Percentiles rank a stretch among this genome's conserved stretches.
Conservation (phyloP, 73 alveolate genomes). For the Paramecium pentaurelia region DNA sequence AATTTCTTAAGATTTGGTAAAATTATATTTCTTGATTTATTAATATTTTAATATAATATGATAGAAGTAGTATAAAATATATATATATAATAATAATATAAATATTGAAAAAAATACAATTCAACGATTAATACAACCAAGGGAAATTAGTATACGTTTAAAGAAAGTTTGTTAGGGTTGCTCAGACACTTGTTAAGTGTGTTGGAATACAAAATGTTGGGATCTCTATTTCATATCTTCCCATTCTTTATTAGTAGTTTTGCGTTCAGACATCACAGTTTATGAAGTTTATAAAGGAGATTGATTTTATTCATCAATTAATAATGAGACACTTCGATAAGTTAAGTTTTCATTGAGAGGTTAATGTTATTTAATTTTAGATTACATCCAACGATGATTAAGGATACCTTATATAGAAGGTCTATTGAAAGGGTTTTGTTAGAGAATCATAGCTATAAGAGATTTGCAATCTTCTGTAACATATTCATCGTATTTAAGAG, state of each 20-base stretch:
- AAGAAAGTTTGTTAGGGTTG: neutral
- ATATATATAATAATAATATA: neutral
- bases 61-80: neutral
- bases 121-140: neutral
- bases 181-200: neutral
- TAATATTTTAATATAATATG: no score
- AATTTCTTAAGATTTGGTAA: neutral
- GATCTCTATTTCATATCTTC: slow-evolving; percentile 6
- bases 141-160: neutral
- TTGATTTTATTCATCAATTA: neutral
- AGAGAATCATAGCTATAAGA: neutral
- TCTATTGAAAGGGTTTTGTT: slow-evolving; percentile 39
- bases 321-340: neutral
- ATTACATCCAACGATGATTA: slow-evolving; percentile 29
- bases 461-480: slow-evolving; percentile 1
- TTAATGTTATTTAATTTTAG: neutral
- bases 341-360: neutral
- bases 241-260: slow-evolving; percentile 6
- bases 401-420: neutral
- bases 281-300: neutral
- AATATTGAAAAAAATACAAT: neutral
- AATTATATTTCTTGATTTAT: no score
- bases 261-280: neutral
- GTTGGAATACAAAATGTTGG: neutral
- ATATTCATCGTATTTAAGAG: neutral